A percentile compares a stretch with the other conserved stretches of the same genome.
These are phyloP conservation scores for Haematococcus lacustris DNA, from an alignment of 139 green algal species.

Conservation along the genomic window DNA sequence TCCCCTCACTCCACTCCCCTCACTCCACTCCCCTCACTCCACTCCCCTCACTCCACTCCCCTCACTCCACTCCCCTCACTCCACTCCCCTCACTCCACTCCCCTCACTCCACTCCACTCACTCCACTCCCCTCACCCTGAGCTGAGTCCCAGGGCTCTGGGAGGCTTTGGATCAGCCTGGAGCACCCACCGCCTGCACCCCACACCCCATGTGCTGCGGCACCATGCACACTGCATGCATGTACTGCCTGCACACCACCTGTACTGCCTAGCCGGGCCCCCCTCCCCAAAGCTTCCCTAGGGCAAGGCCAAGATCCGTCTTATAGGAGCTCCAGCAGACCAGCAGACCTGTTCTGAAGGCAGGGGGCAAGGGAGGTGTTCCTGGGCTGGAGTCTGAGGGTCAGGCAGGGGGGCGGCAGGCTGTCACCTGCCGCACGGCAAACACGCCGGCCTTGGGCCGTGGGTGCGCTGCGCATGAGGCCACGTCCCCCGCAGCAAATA, in stretches of 20 bases:
- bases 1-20: too few relatives aligned
- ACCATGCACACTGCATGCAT: not conserved
- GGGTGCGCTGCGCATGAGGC: constrained; percentile 58
- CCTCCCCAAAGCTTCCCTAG: not conserved
- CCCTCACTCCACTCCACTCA: too few relatives aligned
- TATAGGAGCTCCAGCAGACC: not conserved
- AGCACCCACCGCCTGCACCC: not conserved
- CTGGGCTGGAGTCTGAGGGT: not conserved
- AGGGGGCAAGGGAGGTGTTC: not conserved
- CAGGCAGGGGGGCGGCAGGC: not conserved
- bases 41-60: too few relatives aligned
- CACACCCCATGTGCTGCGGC: not conserved
- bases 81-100: too few relatives aligned
- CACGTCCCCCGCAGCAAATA: constrained; percentile 90
- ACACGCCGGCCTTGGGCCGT: constrained; percentile 94
- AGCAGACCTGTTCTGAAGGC: not conserved
- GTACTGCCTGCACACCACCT: too few relatives aligned
- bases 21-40: too few relatives aligned
- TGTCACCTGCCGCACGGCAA: constrained; percentile 77
- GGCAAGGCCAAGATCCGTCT: not conserved
- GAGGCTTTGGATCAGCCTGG: too few relatives aligned
- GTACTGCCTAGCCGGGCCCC: not conserved
- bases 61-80: too few relatives aligned
- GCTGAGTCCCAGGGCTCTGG: too few relatives aligned
- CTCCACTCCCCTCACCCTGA: too few relatives aligned